Conservation (phyloP, 805 yeast species). For the Yarrowia yakushimensis region DNA sequence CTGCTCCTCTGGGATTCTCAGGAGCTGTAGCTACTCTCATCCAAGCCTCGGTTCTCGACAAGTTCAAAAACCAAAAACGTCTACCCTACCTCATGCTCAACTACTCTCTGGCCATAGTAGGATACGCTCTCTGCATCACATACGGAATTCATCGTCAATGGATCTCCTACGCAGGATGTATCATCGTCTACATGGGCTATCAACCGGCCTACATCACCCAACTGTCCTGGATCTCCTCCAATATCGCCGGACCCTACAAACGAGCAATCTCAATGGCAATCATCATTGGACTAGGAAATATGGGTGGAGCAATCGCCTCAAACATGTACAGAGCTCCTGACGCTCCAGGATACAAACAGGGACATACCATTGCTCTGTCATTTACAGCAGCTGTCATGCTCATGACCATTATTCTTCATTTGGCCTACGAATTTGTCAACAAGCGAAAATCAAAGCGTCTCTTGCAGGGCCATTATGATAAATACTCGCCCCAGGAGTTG, state of each 20-base stretch:
- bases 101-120: slow-evolving; percentile 37
- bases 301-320: slow-evolving; percentile 59
- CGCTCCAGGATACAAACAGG: slow-evolving; percentile 52
- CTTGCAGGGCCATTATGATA: neutral
- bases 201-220: slow-evolving; percentile 57
- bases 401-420: neutral
- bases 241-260: slow-evolving; percentile 53
- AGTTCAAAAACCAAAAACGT: slow-evolving; percentile 34
- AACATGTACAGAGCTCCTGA: slow-evolving; percentile 51
- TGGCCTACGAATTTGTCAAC: neutral
- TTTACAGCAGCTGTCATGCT: slow-evolving; percentile 40
- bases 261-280: slow-evolving; percentile 52
- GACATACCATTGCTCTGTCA: slow-evolving; percentile 48
- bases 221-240: slow-evolving; percentile 57
- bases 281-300: slow-evolving; percentile 61
- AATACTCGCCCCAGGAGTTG: neutral
- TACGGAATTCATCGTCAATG: slow-evolving; percentile 39
- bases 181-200: slow-evolving; percentile 50
- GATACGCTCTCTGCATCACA: slow-evolving; percentile 44
- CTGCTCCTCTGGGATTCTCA: slow-evolving; percentile 44
- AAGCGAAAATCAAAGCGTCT: neutral
- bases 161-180: slow-evolving; percentile 50
- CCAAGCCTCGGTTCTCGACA: too few species aligned
- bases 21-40: slow-evolving; percentile 37
- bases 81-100: slow-evolving; percentile 33